These are phyloP conservation scores for Gamsiella multidivaricata DNA, from an alignment of 192 early-diverging fungal species.

Conservation along the genomic window DNA sequence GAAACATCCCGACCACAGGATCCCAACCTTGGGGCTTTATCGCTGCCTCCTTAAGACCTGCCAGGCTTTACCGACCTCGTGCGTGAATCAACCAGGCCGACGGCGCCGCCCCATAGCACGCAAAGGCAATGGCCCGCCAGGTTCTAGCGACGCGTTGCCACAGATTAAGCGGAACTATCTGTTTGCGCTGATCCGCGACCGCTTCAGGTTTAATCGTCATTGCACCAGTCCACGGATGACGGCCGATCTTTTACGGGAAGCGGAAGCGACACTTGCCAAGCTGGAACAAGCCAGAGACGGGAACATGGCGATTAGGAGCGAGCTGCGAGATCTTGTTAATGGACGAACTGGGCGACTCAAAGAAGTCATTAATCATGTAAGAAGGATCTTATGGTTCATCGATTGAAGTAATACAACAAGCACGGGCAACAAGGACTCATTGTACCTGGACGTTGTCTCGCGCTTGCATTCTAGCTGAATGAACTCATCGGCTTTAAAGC, in stretches of 20 bases:
- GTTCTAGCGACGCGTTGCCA: conserved; percentile 9
- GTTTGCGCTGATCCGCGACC: conserved; percentile 38
- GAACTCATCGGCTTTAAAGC: conserved; percentile 27
- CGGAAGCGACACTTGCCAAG: conserved; percentile 22
- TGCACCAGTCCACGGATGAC: conserved; percentile 49
- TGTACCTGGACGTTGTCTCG: too few relatives aligned
- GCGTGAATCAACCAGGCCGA: conserved; percentile 22
- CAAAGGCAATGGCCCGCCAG: conserved; percentile 29
- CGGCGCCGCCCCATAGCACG: conserved; percentile 20
- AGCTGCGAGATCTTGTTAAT: conserved; percentile 39
- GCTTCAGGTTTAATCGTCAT: conserved; percentile 42
- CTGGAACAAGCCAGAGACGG: conserved; percentile 34
- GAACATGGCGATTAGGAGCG: conserved; percentile 17
- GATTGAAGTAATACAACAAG: too few relatives aligned
- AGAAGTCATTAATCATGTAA: conserved; percentile 51
- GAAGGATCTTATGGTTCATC: too few relatives aligned
- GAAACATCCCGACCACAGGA: conserved; percentile 44
- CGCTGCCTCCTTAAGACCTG: conserved; percentile 27
- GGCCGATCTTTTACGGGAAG: conserved; percentile 25
- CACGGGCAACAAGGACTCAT: too few relatives aligned
- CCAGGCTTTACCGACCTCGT: conserved; percentile 18
- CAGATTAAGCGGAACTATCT: conserved; percentile 37
- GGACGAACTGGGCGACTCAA: conserved; percentile 53
- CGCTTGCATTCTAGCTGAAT: too few relatives aligned
- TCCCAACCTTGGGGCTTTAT: conserved; percentile 52